Evolutionary conservation across 345 rosid genomes (phyloP).

Genomic region (Eucalyptus regnans): DNA sequence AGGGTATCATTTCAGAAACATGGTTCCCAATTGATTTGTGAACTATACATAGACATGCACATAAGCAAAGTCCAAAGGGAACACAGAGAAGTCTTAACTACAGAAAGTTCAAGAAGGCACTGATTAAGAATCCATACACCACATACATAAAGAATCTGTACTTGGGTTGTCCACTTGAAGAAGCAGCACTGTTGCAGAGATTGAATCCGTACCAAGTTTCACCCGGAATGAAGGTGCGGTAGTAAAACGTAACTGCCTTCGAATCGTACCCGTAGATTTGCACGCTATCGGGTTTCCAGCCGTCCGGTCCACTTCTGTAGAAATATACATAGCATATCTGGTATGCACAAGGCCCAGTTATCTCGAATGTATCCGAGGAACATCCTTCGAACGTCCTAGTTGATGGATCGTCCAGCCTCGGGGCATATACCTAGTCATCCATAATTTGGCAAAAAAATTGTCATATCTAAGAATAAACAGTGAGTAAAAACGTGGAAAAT

Average conservation of each 20-base stretch:
- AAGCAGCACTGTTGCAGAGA: constrained; percentile 36
- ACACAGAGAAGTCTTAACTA: background rate
- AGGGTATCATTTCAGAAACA: background rate
- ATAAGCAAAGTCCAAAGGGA: background rate
- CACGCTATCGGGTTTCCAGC: constrained; percentile 69
- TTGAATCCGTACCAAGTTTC: constrained; percentile 79
- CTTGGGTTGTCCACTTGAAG: background rate
- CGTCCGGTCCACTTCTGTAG: constrained; percentile 70
- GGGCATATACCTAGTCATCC: constrained; percentile 46
- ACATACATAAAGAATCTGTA: background rate
- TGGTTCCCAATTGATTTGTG: background rate
- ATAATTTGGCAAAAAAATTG: background rate
- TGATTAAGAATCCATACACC: constrained; percentile 12
- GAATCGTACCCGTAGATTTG: constrained; percentile 30
- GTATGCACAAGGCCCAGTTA: constrained; percentile 67
- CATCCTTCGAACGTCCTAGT: constrained; percentile 56
- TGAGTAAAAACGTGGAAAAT: background rate
- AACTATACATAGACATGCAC: background rate
- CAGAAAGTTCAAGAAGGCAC: constrained; percentile 8
- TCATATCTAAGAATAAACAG: background rate
- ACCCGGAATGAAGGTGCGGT: constrained; percentile 36
- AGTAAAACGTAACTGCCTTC: constrained; percentile 39
- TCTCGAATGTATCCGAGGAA: constrained; percentile 64
- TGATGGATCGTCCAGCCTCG: constrained; percentile 66
- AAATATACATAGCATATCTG: constrained; percentile 72